Conservation (phyloP, 108 stramenopile genomes). For the Cylindrotheca closterium region DNA sequence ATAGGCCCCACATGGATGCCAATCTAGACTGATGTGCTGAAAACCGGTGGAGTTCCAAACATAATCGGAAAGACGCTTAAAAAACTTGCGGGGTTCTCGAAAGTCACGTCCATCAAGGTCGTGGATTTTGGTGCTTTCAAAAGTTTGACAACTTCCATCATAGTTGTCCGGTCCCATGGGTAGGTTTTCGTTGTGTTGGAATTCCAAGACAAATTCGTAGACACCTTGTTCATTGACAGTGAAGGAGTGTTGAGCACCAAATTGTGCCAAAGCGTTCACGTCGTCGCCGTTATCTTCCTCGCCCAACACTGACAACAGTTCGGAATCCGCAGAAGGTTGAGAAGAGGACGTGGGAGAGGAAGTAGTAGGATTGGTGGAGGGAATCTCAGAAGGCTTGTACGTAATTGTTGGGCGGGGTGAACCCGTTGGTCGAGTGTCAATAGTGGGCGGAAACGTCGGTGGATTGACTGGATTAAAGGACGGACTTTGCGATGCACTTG, state of each 20-base stretch:
- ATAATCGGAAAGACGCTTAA: slow-evolving; percentile 28
- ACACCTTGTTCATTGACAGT: slow-evolving; percentile 40
- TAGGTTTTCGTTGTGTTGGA: slow-evolving; percentile 21
- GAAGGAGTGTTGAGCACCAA: slow-evolving; percentile 2
- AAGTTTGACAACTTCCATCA: slow-evolving; percentile 8
- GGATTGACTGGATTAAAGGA: neutral
- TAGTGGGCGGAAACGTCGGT: neutral
- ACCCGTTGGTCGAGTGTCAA: neutral
- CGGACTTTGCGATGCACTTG: neutral
- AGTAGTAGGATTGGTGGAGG: neutral
- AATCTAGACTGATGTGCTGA: slow-evolving; percentile 33
- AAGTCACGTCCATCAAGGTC: slow-evolving; percentile 14
- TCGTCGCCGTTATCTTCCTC: neutral
- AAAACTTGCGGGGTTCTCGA: slow-evolving; percentile 15
- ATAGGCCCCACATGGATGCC: slow-evolving; percentile 24
- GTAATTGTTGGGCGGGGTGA: neutral
- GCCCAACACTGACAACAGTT: neutral
- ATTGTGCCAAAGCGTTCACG: no score
- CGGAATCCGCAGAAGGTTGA: neutral
- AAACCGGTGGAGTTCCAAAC: slow-evolving; percentile 37
- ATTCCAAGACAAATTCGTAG: slow-evolving; percentile 39
- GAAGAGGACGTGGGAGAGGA: neutral
- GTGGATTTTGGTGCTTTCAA: neutral
- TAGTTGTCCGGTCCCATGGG: slow-evolving; percentile 20
- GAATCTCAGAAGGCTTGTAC: neutral